phyloP scores from a whole-genome alignment of 1,284 basidiomycete genomes.

The Tilletiopsis washingtonensis region DNA sequence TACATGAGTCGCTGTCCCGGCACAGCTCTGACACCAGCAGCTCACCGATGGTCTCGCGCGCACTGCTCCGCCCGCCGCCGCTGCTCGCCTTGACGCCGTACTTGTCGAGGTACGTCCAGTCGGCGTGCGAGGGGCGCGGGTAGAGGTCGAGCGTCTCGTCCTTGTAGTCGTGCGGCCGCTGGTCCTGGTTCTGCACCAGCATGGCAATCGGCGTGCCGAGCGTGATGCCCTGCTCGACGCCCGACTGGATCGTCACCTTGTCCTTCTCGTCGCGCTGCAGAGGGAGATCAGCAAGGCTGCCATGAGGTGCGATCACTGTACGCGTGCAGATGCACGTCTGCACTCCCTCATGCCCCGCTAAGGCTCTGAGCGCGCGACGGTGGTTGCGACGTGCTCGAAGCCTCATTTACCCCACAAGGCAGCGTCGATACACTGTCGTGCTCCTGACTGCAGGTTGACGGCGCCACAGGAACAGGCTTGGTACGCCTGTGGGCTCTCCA shows the following conservation, averaged over 20 bases:
- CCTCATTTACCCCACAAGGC: too few relatives aligned
- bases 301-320: too few relatives aligned
- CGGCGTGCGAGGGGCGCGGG: conserved; percentile 93
- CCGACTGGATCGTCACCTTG: conserved; percentile 85
- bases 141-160: conserved; percentile 80
- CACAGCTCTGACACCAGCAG: neutral
- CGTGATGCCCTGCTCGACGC: conserved; percentile 85
- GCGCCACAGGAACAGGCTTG: too few relatives aligned
- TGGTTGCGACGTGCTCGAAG: too few relatives aligned
- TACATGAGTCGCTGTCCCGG: neutral
- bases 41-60: conserved; percentile 89
- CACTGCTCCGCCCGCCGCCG: conserved; percentile 87
- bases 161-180: conserved; percentile 94
- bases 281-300: neutral
- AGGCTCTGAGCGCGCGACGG: too few relatives aligned
- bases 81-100: conserved; percentile 95
- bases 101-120: conserved; percentile 96
- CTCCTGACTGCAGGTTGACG: too few relatives aligned
- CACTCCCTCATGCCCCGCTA: too few relatives aligned
- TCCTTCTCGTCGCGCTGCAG: conserved; percentile 87
- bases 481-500: too few relatives aligned
- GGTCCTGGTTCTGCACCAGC: conserved; percentile 94
- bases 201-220: conserved; percentile 95
- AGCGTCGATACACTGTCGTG: too few relatives aligned
- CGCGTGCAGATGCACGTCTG: too few relatives aligned